These are phyloP conservation scores for Daldinia concentrica DNA, from an alignment of 495 filamentous ascomycete species.

Conservation along the genomic window DNA sequence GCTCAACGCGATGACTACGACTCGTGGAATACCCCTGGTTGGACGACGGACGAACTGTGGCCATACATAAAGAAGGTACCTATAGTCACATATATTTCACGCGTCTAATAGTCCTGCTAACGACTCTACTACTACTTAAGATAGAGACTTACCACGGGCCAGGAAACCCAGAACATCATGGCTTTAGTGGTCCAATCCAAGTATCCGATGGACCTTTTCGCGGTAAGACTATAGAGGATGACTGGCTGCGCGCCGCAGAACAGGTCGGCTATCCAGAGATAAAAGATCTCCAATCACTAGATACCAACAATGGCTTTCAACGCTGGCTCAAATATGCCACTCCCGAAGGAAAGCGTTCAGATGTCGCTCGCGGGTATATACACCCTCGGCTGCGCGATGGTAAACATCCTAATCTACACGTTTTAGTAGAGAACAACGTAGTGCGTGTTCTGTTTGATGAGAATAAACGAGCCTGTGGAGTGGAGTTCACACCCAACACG, in stretches of 20 bases:
- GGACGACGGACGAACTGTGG: constrained; percentile 60
- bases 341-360: constrained; percentile 58
- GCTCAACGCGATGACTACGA: constrained; percentile 59
- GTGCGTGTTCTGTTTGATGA: constrained; percentile 62
- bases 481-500: background rate
- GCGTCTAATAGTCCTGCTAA: background rate
- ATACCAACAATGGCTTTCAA: constrained; percentile 50
- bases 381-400: constrained; percentile 32
- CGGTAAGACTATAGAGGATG: constrained; percentile 45
- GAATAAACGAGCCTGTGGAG: constrained; percentile 49
- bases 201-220: constrained; percentile 49
- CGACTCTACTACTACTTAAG: background rate
- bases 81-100: constrained; percentile 46
- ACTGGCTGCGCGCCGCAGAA: constrained; percentile 54
- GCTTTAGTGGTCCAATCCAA: background rate
- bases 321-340: constrained; percentile 45
- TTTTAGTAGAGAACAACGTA: constrained; percentile 61
- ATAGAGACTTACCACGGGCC: background rate
- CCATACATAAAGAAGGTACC: constrained; percentile 64
- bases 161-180: background rate
- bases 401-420: constrained; percentile 60
- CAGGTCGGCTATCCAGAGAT: constrained; percentile 56
- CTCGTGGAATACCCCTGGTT: constrained; percentile 61
- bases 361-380: constrained; percentile 34
- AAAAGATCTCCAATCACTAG: constrained; percentile 56